phyloP scores from a whole-genome alignment of 1,284 basidiomycete genomes.

The Gymnopus androsaceus region DNA sequence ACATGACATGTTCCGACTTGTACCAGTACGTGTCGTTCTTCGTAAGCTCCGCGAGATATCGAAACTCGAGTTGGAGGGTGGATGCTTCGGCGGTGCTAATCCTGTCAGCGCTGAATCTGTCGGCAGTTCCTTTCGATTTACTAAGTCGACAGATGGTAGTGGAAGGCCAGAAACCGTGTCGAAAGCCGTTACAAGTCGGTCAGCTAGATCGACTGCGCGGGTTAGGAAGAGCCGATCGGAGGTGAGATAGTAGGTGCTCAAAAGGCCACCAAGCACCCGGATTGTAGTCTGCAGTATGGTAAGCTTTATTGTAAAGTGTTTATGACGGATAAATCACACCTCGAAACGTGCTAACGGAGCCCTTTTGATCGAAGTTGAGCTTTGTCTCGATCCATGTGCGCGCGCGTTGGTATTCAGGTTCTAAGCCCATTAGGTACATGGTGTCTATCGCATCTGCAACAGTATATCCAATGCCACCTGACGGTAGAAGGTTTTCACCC shows the following conservation, averaged over 20 bases:
- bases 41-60: slow-evolving; percentile 66
- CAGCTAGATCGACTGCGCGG: slow-evolving; percentile 19
- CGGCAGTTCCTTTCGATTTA: slow-evolving; percentile 42
- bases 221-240: slow-evolving; percentile 18
- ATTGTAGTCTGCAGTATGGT: slow-evolving; percentile 16
- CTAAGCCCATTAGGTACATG: slow-evolving; percentile 21
- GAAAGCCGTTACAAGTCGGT: slow-evolving; percentile 19
- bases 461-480: slow-evolving; percentile 22
- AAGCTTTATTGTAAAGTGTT: neutral
- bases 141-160: slow-evolving; percentile 16
- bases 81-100: slow-evolving; percentile 68
- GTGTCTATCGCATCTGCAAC: slow-evolving; percentile 22
- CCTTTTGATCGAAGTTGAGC: slow-evolving; percentile 16
- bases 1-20: slow-evolving; percentile 62
- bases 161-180: slow-evolving; percentile 20
- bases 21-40: slow-evolving; percentile 67
- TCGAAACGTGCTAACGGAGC: slow-evolving; percentile 23
- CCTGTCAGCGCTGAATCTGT: slow-evolving; percentile 54
- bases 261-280: slow-evolving; percentile 20
- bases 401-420: slow-evolving; percentile 14
- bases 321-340: slow-evolving; percentile 6
- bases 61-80: slow-evolving; percentile 70
- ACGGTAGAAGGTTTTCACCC: slow-evolving; percentile 18
- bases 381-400: slow-evolving; percentile 15
- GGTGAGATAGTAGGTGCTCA: slow-evolving; percentile 18